Evolutionary conservation across 768 basidiomycete genomes (phyloP), one percentile per base, ranked within the genome.

Genomic region (Leccinum disarticulatum): DNA sequence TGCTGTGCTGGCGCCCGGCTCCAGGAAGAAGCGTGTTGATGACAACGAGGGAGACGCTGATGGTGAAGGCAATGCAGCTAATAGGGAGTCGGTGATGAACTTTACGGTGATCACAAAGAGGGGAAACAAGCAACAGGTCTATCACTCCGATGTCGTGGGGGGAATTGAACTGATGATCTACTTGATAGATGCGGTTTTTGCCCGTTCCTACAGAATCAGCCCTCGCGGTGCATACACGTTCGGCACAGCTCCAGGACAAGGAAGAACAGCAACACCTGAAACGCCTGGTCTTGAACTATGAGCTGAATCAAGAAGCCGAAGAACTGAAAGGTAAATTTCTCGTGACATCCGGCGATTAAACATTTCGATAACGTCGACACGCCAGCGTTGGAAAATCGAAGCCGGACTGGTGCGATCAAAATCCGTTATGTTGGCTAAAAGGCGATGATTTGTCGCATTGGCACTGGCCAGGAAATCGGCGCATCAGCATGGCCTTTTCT

Each of bases 191-290:
- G 22, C 90, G 92, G n/a, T 86, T 92, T 68, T 81, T 99, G 49
- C 88, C 93, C 51, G 87, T 99, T 47, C 97, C 97, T 10, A 78
- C 91, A 8, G 88, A 85, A 64, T 93, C 96, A 8, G 80, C 93
- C 3, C 80, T 99, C 31, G 97, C 96, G 1, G 81, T 95, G 53
- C 93, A 97, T 67, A 95, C 95, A 2, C 86, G 89, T 31, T 85
- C 90, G 2, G 93, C 97, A 47, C 97, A 98, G 69, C 78, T 92
- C 62, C 94, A 95, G 71, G 94, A 95, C 74, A 92, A 89, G 75
- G 93, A 92, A 7, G 97, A 99, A 70, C 96, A 98, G 66, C 94
- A 98, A 73, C 93, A 98, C 61, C 77, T 99, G 65, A 99, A 99
- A 78, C 86, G 88, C n/a, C 82, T 98, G 19, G 97, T 97, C 4